These are phyloP conservation scores for Spiraea crenata DNA, from an alignment of 331 rosid genomes.

Conservation along the genomic window DNA sequence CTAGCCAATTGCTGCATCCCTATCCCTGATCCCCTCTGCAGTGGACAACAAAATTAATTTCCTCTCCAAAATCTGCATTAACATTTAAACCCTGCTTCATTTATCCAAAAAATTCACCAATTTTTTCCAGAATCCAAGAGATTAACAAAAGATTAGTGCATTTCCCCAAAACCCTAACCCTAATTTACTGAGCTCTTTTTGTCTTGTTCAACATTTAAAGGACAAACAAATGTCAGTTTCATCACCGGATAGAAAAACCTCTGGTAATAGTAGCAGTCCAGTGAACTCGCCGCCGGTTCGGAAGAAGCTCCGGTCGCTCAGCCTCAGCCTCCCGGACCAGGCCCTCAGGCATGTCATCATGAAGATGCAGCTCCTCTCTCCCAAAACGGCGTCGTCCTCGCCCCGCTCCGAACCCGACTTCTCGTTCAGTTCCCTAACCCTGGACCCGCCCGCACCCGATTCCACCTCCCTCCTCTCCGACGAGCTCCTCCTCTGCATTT, in stretches of 20 bases:
- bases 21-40: not conserved
- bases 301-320: slow-evolving; percentile 14
- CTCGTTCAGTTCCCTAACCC: not conserved
- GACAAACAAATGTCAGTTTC: slow-evolving; percentile 17
- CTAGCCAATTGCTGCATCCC: too few species aligned
- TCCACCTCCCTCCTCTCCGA: slow-evolving; percentile 30
- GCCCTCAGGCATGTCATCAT: slow-evolving; percentile 37
- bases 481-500: slow-evolving; percentile 30
- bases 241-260: slow-evolving; percentile 13
- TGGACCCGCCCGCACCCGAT: slow-evolving; percentile 16
- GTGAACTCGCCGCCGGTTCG: not conserved
- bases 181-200: not conserved
- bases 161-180: slow-evolving; percentile 20
- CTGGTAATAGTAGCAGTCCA: not conserved
- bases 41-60: not conserved
- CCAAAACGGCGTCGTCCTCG: slow-evolving; percentile 23
- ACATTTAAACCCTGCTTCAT: not conserved
- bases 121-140: not conserved
- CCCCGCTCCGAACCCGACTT: slow-evolving; percentile 26
- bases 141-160: not conserved
- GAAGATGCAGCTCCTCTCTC: slow-evolving; percentile 32
- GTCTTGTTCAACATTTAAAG: not conserved
- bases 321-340: slow-evolving; percentile 24
- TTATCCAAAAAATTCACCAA: not conserved
- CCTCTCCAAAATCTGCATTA: not conserved